A percentile compares a stretch with the other conserved stretches of the same genome.
phyloP scores from a whole-genome alignment of 31 red algal species.

The Porphyra umbilicalis region DNA sequence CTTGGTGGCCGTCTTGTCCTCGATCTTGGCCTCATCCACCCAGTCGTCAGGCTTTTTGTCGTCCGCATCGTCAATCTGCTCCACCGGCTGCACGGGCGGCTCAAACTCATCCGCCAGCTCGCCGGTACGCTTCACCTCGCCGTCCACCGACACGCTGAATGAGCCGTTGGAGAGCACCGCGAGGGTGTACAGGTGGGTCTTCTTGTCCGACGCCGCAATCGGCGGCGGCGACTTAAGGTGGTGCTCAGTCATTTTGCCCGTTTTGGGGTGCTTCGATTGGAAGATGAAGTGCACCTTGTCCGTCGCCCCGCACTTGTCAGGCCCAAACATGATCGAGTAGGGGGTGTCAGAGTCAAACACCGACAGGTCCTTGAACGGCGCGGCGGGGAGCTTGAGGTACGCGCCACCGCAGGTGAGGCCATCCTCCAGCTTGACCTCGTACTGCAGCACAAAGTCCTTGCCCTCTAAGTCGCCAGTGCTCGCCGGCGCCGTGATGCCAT shows the following conservation, averaged over 20 bases:
- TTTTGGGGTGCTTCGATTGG: conserved; percentile 70
- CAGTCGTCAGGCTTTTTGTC: conserved; percentile 95
- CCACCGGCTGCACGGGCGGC: conserved; percentile 77
- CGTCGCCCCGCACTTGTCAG: conserved; percentile 88
- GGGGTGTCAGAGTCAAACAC: conserved; percentile 38
- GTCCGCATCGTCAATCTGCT: conserved; percentile 86
- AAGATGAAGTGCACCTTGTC: conserved; percentile 98
- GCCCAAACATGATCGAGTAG: conserved; percentile 96
- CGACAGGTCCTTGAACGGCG: conserved; percentile 35
- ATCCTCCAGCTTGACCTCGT: conserved; percentile 86
- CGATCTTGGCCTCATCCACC: conserved; percentile 78
- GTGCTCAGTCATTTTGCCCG: conserved; percentile 69
- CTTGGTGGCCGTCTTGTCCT: conserved; percentile 73
- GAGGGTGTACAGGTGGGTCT: conserved; percentile 93
- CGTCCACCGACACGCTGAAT: conserved; percentile 64
- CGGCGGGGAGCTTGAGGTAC: conserved; percentile 79
- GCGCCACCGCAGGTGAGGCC: conserved; percentile 88
- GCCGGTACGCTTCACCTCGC: conserved; percentile 50
- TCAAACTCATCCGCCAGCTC: conserved; percentile 73
- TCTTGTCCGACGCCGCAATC: conserved; percentile 46
- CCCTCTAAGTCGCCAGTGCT: conserved; percentile 29
- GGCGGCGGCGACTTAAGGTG: conserved; percentile 68
- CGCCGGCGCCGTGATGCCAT: conserved; percentile 24
- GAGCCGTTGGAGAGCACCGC: conserved; percentile 58
- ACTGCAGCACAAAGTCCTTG: conserved; percentile 72